phyloP scores from a whole-genome alignment of 2,329 filamentous ascomycete species.

The Leptographium wingfieldii region DNA sequence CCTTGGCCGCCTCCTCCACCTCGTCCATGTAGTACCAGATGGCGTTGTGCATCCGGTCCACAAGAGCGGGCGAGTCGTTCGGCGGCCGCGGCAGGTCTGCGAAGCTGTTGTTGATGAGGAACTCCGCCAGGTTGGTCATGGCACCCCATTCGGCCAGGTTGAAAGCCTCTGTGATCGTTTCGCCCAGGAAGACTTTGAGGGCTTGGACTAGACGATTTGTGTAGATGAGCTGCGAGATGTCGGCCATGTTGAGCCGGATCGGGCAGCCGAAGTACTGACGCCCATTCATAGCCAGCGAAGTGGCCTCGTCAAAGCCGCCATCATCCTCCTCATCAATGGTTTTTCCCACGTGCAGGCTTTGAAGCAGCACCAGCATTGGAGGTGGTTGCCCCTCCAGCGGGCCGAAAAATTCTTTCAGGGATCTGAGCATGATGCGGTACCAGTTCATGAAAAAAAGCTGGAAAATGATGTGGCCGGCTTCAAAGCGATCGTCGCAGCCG shows the following conservation, averaged over 20 bases:
- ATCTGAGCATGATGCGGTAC: neutral
- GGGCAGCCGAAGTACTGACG: too few relatives aligned
- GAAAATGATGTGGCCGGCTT: neutral
- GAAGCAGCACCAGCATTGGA: neutral
- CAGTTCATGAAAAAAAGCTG: neutral
- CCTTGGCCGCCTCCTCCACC: too few relatives aligned
- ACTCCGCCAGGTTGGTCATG: neutral
- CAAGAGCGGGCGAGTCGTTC: neutral
- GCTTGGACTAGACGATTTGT: too few relatives aligned
- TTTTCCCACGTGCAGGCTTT: neutral
- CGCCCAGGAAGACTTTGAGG: too few relatives aligned
- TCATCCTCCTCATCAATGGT: neutral
- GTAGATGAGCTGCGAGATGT: too few relatives aligned
- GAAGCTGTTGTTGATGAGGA: neutral
- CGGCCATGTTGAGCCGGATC: too few relatives aligned
- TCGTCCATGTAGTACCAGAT: neutral
- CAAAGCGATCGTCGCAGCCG: neutral
- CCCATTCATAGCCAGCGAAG: neutral
- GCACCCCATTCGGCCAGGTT: neutral
- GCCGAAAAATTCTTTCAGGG: neutral
- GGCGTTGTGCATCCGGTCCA: neutral
- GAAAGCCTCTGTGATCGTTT: too few relatives aligned
- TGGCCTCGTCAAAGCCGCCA: neutral
- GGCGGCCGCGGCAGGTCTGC: neutral
- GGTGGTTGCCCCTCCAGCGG: neutral